Percentiles rank a stretch among this genome's conserved stretches.
These are phyloP conservation scores for Musa schizocarpa DNA, from an alignment of 176 grass and related monocot species.

Conservation along the genomic window DNA sequence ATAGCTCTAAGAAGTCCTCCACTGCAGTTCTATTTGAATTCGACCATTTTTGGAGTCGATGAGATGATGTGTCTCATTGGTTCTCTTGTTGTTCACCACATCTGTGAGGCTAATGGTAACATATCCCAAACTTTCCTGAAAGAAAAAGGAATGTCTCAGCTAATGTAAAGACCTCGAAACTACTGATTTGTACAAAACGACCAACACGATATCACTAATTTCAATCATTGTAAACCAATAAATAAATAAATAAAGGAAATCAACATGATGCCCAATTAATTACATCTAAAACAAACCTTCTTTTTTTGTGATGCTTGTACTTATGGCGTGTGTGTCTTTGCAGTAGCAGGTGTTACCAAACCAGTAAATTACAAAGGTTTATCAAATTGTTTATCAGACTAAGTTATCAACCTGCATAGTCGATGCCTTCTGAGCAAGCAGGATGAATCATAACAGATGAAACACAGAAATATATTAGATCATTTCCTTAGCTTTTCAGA, in stretches of 20 bases:
- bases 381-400: too few relatives aligned
- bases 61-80: constrained; percentile 75
- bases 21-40: constrained; percentile 87
- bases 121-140: constrained; percentile 23
- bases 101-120: constrained; percentile 12
- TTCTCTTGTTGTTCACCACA: constrained; percentile 40
- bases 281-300: too few relatives aligned
- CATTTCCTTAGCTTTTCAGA: too few relatives aligned
- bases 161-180: background rate
- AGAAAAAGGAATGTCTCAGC: background rate
- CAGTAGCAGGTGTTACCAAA: too few relatives aligned
- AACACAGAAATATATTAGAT: too few relatives aligned
- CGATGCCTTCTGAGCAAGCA: too few relatives aligned
- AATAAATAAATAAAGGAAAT: background rate
- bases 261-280: too few relatives aligned
- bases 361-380: too few relatives aligned
- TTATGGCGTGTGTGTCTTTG: too few relatives aligned
- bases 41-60: constrained; percentile 85
- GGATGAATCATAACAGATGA: too few relatives aligned
- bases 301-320: too few relatives aligned
- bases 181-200: background rate
- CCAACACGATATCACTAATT: background rate
- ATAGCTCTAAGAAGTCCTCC: constrained; percentile 69
- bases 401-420: too few relatives aligned
- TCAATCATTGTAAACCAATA: background rate